Evolutionary conservation across 345 rosid species (phyloP).

Genomic region (Syzygium jambos): DNA sequence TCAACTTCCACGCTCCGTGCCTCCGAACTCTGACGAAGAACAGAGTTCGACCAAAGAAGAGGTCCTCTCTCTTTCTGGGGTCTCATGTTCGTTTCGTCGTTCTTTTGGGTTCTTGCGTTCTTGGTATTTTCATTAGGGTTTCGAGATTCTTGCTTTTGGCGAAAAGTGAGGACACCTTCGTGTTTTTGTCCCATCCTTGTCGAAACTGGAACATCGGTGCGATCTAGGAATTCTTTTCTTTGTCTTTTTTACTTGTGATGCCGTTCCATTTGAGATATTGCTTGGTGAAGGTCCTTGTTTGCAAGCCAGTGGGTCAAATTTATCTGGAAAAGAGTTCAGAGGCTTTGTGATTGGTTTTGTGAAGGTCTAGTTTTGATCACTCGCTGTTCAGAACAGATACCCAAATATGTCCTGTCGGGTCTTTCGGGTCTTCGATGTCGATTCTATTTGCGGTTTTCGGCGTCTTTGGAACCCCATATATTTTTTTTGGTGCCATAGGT

Average conservation of each 20-base stretch:
- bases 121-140: no score
- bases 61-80: neutral
- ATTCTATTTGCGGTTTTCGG: neutral
- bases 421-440: neutral
- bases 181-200: neutral
- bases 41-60: neutral
- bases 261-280: no score
- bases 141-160: no score
- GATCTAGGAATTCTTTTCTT: no score
- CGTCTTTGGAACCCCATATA: neutral
- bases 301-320: no score
- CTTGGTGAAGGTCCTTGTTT: neutral
- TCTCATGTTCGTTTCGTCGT: neutral
- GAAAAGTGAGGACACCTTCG: neutral
- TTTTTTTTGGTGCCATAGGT: conserved; percentile 4
- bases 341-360: no score
- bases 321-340: no score
- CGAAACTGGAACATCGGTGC: neutral
- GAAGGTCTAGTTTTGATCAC: neutral
- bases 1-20: neutral
- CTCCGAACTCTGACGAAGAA: neutral
- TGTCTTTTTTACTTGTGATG: no score
- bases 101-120: no score
- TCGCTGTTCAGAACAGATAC: neutral
- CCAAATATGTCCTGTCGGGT: neutral